phyloP scores from a whole-genome alignment of 2,329 filamentous ascomycete species.

The Furcasterigmium furcatum region DNA sequence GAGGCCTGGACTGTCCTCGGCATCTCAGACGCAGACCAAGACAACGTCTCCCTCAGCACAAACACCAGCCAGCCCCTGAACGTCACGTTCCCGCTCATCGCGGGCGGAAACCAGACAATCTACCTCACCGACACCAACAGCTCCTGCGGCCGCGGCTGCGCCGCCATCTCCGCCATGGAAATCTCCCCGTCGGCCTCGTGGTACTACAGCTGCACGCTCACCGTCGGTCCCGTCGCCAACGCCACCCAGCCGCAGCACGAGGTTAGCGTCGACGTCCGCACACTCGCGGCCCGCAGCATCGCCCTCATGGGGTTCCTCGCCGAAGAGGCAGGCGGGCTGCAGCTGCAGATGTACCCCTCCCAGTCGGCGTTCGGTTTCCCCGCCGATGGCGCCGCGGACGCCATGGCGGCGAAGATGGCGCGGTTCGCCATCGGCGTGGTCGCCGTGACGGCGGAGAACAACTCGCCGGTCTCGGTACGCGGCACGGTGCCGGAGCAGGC shows the following conservation, averaged over 20 bases:
- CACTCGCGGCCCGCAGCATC: slow-evolving; percentile 30
- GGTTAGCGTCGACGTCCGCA: slow-evolving; percentile 27
- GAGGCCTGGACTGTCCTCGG: slow-evolving; percentile 21
- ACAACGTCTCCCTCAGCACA: slow-evolving; percentile 19
- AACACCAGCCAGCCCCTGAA: slow-evolving; percentile 20
- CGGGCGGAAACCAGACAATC: slow-evolving; percentile 28
- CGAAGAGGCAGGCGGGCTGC: slow-evolving; percentile 8
- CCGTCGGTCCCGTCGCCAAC: slow-evolving; percentile 24
- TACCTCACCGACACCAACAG: slow-evolving; percentile 26
- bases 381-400: slow-evolving; percentile 19
- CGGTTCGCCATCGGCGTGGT: slow-evolving; percentile 32
- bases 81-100: slow-evolving; percentile 16
- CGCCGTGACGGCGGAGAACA: slow-evolving; percentile 25
- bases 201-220: slow-evolving; percentile 38
- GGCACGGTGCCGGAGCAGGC: slow-evolving; percentile 26
- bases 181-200: slow-evolving; percentile 28
- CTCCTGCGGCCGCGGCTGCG: slow-evolving; percentile 20
- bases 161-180: slow-evolving; percentile 31
- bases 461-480: slow-evolving; percentile 16
- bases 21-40: slow-evolving; percentile 13
- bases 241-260: slow-evolving; percentile 30
- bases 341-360: slow-evolving; percentile 37
- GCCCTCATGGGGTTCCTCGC: slow-evolving; percentile 34
- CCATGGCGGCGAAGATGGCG: slow-evolving; percentile 31
- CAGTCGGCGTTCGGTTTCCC: slow-evolving; percentile 32